phyloP scores from a whole-genome alignment of 495 filamentous ascomycete genomes.

The Beverwykella pulmonaria region DNA sequence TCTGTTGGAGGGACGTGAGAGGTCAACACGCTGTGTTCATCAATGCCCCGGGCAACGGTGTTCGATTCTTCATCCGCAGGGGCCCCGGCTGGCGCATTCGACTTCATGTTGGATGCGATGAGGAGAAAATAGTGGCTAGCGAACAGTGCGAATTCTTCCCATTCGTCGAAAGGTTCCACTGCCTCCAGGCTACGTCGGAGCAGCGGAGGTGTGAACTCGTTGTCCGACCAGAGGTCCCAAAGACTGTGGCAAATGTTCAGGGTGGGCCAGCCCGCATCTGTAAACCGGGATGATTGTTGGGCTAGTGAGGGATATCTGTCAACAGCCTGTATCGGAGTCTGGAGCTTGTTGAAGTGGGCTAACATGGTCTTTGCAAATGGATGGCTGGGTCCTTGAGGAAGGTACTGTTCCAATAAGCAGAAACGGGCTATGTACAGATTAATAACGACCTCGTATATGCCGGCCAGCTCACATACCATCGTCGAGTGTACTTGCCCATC shows the following conservation, averaged over 20 bases:
- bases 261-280: conserved; percentile 62
- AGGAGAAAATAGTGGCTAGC: conserved; percentile 84
- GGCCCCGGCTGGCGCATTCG: background rate
- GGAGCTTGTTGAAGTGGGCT: conserved; percentile 76
- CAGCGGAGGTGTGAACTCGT: conserved; percentile 58
- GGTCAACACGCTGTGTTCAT: conserved; percentile 4
- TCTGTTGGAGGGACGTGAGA: conserved; percentile 1
- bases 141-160: conserved; percentile 92
- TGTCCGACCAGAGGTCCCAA: conserved; percentile 81
- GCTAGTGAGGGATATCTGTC: conserved; percentile 65
- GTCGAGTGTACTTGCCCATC: conserved; percentile 27
- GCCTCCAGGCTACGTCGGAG: conserved; percentile 62
- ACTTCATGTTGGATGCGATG: conserved; percentile 52
- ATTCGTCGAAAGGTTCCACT: conserved; percentile 88
- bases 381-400: conserved; percentile 73
- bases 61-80: background rate
- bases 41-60: background rate
- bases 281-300: conserved; percentile 69
- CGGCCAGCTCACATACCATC: conserved; percentile 20
- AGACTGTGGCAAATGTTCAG: conserved; percentile 70
- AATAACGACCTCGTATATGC: background rate
- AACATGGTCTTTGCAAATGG: conserved; percentile 91
- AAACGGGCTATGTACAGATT: conserved; percentile 52
- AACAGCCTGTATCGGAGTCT: conserved; percentile 73
- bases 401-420: conserved; percentile 85